Base-by-base conservation (phyloP, 164 flowering plant species). In the Tinospora cordifolia region DNA sequence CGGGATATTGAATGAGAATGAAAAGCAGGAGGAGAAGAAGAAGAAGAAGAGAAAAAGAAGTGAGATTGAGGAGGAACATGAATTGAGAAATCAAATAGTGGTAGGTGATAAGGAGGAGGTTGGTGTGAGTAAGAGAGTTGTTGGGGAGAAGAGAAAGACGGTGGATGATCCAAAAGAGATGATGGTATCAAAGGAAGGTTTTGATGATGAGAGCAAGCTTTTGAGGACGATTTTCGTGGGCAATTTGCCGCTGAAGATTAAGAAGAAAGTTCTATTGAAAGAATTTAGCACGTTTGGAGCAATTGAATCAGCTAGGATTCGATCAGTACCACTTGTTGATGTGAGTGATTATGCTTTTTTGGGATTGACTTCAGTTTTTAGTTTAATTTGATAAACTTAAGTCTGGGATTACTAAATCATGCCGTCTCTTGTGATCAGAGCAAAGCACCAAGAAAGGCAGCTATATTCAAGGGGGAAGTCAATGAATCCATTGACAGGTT, bases 201-300 rank as follows among this genome's bases (percentile, higher is more conserved):
- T 85, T 79, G 99, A 95, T 76, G 98, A 92, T 67, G 98, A 95
- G 75, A 72, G 60, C 62, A 95, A 92, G 87, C 87, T 95, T 36
- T 74, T 85, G 78, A 90, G 97, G 80, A 95, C 99, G 41, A 83
- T 95, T 26, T 95, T 95, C 79, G 91, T 89, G 58, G 98, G 99
- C 77, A 95, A 95, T 72, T 86, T 95, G 86, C 94, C 96, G 0
- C 66, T 92, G 77, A 90, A 88, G 77, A 71, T 87, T 44, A 95
- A 95, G 85, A 92, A 91, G 86, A 95, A 90, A 80, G 83, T 74
- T 22, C 51, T 95, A 67, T 12, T 85, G 66, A 90, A 87, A 79
- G 98, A 92, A 73, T 95, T 92, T 77, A 76, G 81, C 36, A 71
- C 76, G 74, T 92, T 87, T 78, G 99, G 99, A 3, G 99, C 90